Percentiles rank a stretch among this genome's conserved stretches.
Conservation (phyloP, 495 filamentous ascomycete genomes). For the Pseudoneurospora amorphoporcata region DNA sequence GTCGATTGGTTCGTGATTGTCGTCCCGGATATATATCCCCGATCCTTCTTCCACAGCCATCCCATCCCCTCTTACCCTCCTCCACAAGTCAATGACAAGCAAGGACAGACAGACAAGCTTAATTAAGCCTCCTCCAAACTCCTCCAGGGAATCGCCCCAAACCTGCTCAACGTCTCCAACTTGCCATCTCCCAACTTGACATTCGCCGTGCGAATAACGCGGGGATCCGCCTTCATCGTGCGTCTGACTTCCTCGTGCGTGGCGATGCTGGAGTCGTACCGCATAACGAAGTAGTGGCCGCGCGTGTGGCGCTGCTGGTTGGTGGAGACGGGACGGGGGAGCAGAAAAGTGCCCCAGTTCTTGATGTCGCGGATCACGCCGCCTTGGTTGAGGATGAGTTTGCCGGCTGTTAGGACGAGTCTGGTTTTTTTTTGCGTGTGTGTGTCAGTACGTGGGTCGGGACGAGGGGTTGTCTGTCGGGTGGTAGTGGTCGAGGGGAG, state of each 20-base stretch:
- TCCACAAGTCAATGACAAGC: too few relatives aligned
- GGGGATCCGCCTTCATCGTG: constrained; percentile 75
- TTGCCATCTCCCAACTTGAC: constrained; percentile 77
- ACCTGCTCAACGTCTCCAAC: constrained; percentile 57
- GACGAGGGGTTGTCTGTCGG: too few relatives aligned
- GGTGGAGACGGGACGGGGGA: constrained; percentile 63
- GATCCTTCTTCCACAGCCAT: neutral
- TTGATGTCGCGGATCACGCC: constrained; percentile 86
- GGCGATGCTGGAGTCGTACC: constrained; percentile 65
- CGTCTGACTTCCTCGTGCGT: constrained; percentile 63
- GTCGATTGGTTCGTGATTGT: too few relatives aligned
- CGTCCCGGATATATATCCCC: too few relatives aligned
- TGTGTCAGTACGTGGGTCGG: neutral
- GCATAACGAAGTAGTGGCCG: constrained; percentile 97
- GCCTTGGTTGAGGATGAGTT: constrained; percentile 68
- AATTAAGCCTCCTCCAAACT: constrained; percentile 14
- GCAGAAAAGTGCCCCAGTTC: constrained; percentile 87
- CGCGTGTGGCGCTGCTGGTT: constrained; percentile 70
- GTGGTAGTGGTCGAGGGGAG: neutral
- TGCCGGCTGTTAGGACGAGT: constrained; percentile 80
- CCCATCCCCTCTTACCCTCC: neutral
- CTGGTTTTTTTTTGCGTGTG: constrained; percentile 26
- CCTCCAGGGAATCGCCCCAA: constrained; percentile 48
- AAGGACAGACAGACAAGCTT: too few relatives aligned
- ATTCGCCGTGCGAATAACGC: constrained; percentile 76